Evolutionary conservation across 164 flowering plant species (phyloP), one percentile per base, ranked within the genome.

Genomic region (Liriodendron chinense): DNA sequence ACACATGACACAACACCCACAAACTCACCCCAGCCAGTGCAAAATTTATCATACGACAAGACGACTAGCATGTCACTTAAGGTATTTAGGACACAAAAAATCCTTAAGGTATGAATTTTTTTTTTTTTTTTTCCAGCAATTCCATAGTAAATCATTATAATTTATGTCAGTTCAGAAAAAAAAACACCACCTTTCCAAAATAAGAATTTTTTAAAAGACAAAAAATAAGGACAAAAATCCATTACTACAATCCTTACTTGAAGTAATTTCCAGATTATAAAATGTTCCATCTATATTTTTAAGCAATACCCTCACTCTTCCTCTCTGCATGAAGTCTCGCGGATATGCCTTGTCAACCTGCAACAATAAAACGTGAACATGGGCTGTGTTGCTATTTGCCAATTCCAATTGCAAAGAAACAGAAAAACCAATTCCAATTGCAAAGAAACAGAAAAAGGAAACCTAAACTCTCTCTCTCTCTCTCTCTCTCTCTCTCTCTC

Each of bases 301-400:
- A 69, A 94, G 86, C 84, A 76, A 72, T 2, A 91, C 95, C 84
- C 98, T 87, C 68, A 94, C 95, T 77, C 97, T 87, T 70, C 98
- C 98, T 81, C 86, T 79, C 83, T 94, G 97, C 95, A 92, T 88
- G 77, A 90, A 94, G 81, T 94, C 96, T 3, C 97, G 88, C 0
- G 98, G 95, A 84, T 94, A 94, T 7, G 96, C 97, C 89, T 94
- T 91, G 69, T 93, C 96, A 64, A 83, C 63, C 98, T 92, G 77
- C 75, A 78, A 53, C 10, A 9, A 53, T 53, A 9, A 53, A 53
- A 53, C 13, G 8, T 10, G 18, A 53, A 53, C 18, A 53, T 53
- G 59, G 18, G 59, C 13, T 53, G 18, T 9, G 5, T 34, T 3
- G 7, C 43, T 34, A 34, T 34, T 34, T 3, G 43, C 43, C 5